Percentiles rank a stretch among this genome's conserved stretches.
Evolutionary conservation across 306 rosid species (phyloP).

Genomic region (Sphenostylis stenocarpa): DNA sequence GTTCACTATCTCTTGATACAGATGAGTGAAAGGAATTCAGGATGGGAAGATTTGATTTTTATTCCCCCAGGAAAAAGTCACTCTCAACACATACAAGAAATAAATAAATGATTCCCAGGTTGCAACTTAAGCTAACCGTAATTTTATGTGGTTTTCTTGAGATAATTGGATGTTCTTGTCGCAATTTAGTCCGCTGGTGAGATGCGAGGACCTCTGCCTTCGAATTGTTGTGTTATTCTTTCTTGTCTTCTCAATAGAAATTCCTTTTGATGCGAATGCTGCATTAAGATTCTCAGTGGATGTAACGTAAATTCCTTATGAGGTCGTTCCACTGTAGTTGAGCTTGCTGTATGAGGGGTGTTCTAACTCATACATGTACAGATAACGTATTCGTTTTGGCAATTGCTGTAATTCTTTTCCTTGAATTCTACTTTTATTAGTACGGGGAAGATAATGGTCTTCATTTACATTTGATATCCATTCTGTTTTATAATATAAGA

Average conservation of each 20-base stretch:
- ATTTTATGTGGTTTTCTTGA: slow-evolving; percentile 33
- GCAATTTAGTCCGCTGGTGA: slow-evolving; percentile 42
- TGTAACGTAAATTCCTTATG: slow-evolving; percentile 28
- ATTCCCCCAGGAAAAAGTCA: slow-evolving; percentile 93
- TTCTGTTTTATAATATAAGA: neutral
- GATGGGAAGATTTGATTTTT: slow-evolving; percentile 97
- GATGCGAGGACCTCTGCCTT: slow-evolving; percentile 35
- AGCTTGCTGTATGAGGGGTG: slow-evolving; percentile 24
- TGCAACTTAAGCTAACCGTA: slow-evolving; percentile 46
- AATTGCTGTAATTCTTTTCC: slow-evolving; percentile 13
- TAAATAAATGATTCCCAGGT: slow-evolving; percentile 50
- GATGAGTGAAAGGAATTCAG: slow-evolving; percentile 72
- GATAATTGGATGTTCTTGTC: slow-evolving; percentile 40
- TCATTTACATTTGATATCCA: slow-evolving; percentile 3
- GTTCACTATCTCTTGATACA: slow-evolving; percentile 40
- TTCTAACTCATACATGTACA: slow-evolving; percentile 43
- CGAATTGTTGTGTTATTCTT: slow-evolving; percentile 17
- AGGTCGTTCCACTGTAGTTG: slow-evolving; percentile 32
- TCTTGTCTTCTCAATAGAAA: slow-evolving; percentile 17
- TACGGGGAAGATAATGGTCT: slow-evolving; percentile 17
- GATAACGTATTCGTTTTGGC: slow-evolving; percentile 15
- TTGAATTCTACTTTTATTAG: slow-evolving; percentile 21
- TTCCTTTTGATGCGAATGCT: slow-evolving; percentile 40
- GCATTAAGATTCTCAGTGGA: slow-evolving; percentile 23
- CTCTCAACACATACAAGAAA: slow-evolving; percentile 81